Base-by-base conservation (phyloP, 2,329 filamentous ascomycete genomes). In the Penicillium nordicum region DNA sequence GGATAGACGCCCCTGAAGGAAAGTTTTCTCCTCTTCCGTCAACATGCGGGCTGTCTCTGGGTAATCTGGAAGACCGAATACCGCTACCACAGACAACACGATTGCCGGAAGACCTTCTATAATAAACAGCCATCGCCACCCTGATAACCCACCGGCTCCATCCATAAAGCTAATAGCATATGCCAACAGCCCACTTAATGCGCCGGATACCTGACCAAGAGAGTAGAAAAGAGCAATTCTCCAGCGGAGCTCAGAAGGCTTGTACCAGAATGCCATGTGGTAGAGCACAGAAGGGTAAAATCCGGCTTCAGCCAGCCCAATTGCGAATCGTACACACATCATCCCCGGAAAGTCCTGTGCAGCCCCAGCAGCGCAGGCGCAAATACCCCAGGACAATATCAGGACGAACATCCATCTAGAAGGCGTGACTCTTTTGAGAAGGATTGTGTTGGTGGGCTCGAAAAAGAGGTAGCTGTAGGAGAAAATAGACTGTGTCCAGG, bases 241-340 rank as follows among this genome's bases (percentile, higher is more conserved):
- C 60, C 66, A 69, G 0, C 68, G 71, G 58, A 75, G 63, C 60
- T 75, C 72, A 0, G 50, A 54, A 0, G 71, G 71, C 50, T 71
- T 71, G 48, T 75, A 76, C 72, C 72, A 76, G 51, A 75, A 74
- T 4, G 72, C 69, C 69, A 76, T 72, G 50, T 75, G 73, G 43
- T 75, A 77, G 0, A 64, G 51, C 5, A 66, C 63, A 11, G 70
- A 58, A 1, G 74, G 73, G 34, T 72, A 75, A 49, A 75, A 74
- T 1, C 72, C 72, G 1, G 73, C 65, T 42, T 67, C 72, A 30
- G 73, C 72, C 41, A 74, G 25, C 7, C 73, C 74, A 44, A 76
- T 74, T 1, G 71, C 69, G 49, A 75, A 75, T 0, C 74, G 68
- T 10, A 69, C 72, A 40, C 67, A 68, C 72, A 76, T 74, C 66